These are phyloP conservation scores for Parsonsia alboflavescens DNA, from an alignment of 257 asterid species.

Conservation along the genomic window DNA sequence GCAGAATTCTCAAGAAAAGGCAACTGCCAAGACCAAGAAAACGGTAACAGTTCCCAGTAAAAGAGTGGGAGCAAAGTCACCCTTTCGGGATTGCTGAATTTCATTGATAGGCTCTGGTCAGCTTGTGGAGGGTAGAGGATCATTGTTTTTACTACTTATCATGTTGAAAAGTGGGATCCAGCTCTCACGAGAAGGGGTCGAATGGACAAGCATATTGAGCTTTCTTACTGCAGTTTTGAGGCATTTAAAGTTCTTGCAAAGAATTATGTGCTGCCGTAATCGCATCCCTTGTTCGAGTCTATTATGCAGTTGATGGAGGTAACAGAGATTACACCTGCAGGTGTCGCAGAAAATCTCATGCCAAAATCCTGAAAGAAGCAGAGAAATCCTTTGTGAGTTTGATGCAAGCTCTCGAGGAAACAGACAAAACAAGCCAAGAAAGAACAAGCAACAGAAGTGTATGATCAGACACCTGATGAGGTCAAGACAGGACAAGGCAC, in stretches of 20 bases:
- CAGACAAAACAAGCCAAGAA: conserved; percentile 2
- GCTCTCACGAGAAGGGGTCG: conserved; percentile 55
- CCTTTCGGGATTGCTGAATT: conserved; percentile 54
- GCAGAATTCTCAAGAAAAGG: conserved; percentile 7
- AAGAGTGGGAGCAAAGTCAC: conserved; percentile 39
- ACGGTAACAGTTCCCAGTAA: conserved; percentile 14
- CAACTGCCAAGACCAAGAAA: neutral
- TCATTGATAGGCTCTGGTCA: conserved; percentile 71
- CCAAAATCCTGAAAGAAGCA: conserved; percentile 33
- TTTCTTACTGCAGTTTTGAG: conserved; percentile 48
- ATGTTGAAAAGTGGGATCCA: conserved; percentile 50
- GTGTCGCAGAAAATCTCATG: conserved; percentile 44
- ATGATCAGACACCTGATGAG: conserved; percentile 12
- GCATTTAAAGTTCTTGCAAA: conserved; percentile 26
- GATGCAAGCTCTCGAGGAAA: conserved; percentile 38
- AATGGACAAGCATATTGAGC: conserved; percentile 53
- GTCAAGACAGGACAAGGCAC: neutral
- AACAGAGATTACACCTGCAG: conserved; percentile 23
- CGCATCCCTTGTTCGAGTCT: conserved; percentile 29
- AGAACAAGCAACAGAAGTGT: conserved; percentile 16
- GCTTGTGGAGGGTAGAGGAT: conserved; percentile 53
- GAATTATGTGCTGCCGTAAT: conserved; percentile 19
- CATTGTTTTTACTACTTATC: conserved; percentile 53
- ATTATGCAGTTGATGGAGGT: conserved; percentile 20
- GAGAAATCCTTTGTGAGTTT: conserved; percentile 32